Evolutionary conservation across 1,139 yeast genomes (phyloP).

Genomic region (Sugiyamaella sp.): DNA sequence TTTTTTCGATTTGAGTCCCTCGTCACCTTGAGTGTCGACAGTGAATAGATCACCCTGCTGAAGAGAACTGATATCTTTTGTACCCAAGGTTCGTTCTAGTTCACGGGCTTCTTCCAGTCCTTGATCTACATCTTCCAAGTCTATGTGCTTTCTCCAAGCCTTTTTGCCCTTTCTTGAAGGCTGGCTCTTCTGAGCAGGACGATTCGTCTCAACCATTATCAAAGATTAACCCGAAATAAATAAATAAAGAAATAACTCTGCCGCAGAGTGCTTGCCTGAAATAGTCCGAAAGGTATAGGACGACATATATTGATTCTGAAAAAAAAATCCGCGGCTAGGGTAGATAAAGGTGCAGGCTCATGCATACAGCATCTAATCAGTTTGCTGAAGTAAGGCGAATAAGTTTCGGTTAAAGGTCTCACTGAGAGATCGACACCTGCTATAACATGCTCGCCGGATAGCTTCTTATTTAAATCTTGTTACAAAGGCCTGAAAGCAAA

Average conservation of each 20-base stretch:
- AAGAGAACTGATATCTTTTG: conserved; percentile 30
- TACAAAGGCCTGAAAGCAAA: no score
- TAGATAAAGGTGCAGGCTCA: no score
- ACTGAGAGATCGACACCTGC: no score
- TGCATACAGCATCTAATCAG: no score
- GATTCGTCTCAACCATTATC: conserved; percentile 32
- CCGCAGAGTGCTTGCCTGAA: background rate
- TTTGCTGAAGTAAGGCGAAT: no score
- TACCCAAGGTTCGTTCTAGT: conserved; percentile 65
- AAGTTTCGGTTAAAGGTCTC: conserved; percentile 3
- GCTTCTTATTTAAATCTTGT: no score
- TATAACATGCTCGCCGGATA: no score
- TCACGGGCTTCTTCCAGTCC: conserved; percentile 73
- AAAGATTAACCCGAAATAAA: background rate
- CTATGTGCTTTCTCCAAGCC: conserved; percentile 96
- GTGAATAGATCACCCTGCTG: conserved; percentile 56
- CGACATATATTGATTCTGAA: no score
- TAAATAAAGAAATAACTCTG: background rate
- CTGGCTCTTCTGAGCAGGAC: conserved; percentile 50
- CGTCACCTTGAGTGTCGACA: conserved; percentile 72
- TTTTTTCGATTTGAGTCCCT: conserved; percentile 39
- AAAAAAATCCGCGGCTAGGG: conserved; percentile 16
- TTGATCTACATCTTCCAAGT: conserved; percentile 72
- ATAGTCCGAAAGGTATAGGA: no score
- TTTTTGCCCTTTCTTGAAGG: conserved; percentile 88